A percentile compares a stretch with the other conserved stretches of the same genome.
phyloP scores from a whole-genome alignment of 2,329 filamentous ascomycete genomes.

The Amphichorda felina region DNA sequence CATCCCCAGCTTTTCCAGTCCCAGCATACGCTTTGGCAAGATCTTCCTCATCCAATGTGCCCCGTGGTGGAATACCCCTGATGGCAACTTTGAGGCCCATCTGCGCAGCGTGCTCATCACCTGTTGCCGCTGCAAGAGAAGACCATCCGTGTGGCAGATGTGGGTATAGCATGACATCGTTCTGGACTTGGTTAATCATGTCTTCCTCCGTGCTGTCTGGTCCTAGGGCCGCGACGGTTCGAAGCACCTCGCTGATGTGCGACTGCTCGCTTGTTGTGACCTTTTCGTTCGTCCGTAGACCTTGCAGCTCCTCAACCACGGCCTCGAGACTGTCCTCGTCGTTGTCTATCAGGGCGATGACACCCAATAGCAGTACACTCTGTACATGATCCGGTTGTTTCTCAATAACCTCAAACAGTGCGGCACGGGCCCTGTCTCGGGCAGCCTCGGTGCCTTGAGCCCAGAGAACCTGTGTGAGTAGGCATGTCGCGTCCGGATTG shows the following conservation, averaged over 20 bases:
- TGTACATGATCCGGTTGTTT: conserved; percentile 63
- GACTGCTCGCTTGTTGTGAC: conserved; percentile 52
- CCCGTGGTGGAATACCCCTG: conserved; percentile 61
- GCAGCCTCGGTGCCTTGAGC: conserved; percentile 69
- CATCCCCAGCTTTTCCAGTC: conserved; percentile 59
- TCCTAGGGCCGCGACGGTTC: conserved; percentile 55
- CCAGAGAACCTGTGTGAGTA: conserved; percentile 88
- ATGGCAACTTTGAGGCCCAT: conserved; percentile 75
- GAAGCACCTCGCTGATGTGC: conserved; percentile 61
- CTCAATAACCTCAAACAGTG: conserved; percentile 73
- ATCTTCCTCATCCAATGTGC: conserved; percentile 54
- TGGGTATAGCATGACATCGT: conserved; percentile 71
- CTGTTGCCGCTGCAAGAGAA: conserved; percentile 51
- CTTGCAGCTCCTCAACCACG: conserved; percentile 65
- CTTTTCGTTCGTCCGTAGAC: conserved; percentile 55
- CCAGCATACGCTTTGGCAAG: conserved; percentile 64
- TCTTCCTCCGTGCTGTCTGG: conserved; percentile 35
- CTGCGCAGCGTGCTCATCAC: conserved; percentile 45
- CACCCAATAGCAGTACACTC: conserved; percentile 69
- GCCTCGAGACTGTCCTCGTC: conserved; percentile 72
- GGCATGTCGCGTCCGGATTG: conserved; percentile 74
- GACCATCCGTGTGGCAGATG: conserved; percentile 73
- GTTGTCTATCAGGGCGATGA: conserved; percentile 70
- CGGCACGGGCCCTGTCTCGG: conserved; percentile 62
- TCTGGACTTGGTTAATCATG: conserved; percentile 54